These are phyloP conservation scores for Wickerhamiella lipophila DNA, from an alignment of 805 yeast species.

Conservation along the genomic window DNA sequence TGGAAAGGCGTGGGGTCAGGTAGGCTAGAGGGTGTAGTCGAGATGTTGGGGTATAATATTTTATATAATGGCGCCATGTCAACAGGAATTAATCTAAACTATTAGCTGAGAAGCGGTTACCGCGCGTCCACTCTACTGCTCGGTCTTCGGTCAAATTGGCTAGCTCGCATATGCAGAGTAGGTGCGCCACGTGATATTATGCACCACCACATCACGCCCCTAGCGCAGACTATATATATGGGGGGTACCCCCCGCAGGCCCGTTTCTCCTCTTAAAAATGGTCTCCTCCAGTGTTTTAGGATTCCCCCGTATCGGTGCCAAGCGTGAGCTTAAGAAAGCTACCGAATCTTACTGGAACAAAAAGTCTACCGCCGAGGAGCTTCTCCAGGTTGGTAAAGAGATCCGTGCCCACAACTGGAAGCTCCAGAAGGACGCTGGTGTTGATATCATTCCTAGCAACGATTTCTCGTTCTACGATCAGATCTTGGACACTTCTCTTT, in stretches of 20 bases:
- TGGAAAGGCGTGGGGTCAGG: not conserved
- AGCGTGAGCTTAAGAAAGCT: conserved; percentile 97
- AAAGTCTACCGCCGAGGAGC: conserved; percentile 75
- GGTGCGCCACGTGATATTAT: not conserved
- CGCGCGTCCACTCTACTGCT: too few species aligned
- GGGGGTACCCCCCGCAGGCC: not conserved
- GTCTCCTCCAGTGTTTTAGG: conserved; percentile 96
- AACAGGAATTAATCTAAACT: too few species aligned
- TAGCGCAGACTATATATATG: not conserved
- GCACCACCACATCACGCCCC: not conserved
- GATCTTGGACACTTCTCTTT: conserved; percentile 78
- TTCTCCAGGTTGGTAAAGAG: conserved; percentile 84
- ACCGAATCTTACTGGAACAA: conserved; percentile 99
- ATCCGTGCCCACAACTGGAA: conserved; percentile 96
- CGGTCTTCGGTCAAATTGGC: not conserved
- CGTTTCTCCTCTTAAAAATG: conserved; percentile 35
- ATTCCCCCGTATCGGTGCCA: conserved; percentile 99
- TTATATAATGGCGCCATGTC: too few species aligned
- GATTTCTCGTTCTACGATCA: conserved; percentile 98
- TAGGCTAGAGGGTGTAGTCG: too few species aligned
- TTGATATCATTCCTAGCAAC: conserved; percentile 91
- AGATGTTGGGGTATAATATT: too few species aligned
- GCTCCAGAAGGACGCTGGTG: conserved; percentile 94
- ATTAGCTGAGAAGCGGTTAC: too few species aligned
- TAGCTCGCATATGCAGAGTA: not conserved